Base-by-base conservation (phyloP, 1,139 yeast species). In the Suhomyces chickasaworum region DNA sequence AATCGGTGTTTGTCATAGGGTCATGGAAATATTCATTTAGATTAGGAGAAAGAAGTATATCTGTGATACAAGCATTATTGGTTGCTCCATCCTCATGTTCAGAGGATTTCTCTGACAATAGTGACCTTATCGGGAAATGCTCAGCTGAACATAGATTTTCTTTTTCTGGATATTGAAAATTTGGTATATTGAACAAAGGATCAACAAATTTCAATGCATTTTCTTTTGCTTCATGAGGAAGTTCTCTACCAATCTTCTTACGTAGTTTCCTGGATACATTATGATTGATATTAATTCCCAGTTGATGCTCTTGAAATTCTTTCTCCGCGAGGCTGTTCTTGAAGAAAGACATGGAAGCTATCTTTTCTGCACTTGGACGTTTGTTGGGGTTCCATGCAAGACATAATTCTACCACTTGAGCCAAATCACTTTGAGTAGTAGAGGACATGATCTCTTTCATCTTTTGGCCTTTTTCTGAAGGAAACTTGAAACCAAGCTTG, bases 341-440 rank as follows among this genome's bases (percentile, higher is more conserved):
- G 60, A 86, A 86, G 59, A 81, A 86, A 0, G 77, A 66, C 78
- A 80, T 69, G 12, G 66, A 45, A 47, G 81, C 68, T 23, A 85
- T 51, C 6, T 63, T 64, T 4, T 66, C 69, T 3, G 76, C 82
- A 44, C 75, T 72, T 1, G 78, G 73, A 55, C 93, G 71, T 6
- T 65, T 58, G 23, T 66, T 63, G 1, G 91, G 90, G 59, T 84
- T 80, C 93, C 93, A 85, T 10, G 73, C 64, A 25, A 85, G 68
- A 58, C 90, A 85, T 0, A 68, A 64, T 55, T 73, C 71, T n/a
- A 84, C 72, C 3, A 83, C 80, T 16, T 77, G 77, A 39, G 73
- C 68, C 39, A 84, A 68, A 7, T 66, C 68, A 1, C 35, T 22
- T 25, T 64, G 59, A 7, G 47, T 52, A 1, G 64, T 53, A 25